These are phyloP conservation scores for Marasmius fiardii DNA, from an alignment of 1,284 basidiomycete genomes.

Conservation along the genomic window DNA sequence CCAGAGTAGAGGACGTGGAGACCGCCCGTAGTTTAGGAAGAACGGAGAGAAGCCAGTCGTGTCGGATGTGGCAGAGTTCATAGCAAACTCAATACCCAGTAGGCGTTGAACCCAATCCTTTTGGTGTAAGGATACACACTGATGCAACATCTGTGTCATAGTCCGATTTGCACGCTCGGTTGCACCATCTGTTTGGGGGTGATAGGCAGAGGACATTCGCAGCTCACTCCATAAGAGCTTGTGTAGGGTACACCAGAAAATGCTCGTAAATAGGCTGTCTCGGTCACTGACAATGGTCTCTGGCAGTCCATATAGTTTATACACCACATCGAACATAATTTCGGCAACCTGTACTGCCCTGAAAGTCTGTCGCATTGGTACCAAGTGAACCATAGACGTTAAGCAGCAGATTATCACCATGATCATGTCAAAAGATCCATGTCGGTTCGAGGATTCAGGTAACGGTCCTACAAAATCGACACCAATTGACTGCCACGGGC, in stretches of 20 bases:
- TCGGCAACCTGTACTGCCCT: conserved; percentile 19
- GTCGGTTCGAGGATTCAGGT: conserved; percentile 23
- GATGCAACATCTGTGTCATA: conserved; percentile 18
- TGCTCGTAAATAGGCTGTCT: conserved; percentile 20
- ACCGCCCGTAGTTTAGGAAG: conserved; percentile 28
- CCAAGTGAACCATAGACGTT: conserved; percentile 27
- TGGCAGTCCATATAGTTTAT: conserved; percentile 23
- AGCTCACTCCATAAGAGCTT: conserved; percentile 18
- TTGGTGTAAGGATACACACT: conserved; percentile 14
- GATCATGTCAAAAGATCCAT: conserved; percentile 26
- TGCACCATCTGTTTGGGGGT: conserved; percentile 22
- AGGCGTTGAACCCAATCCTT: conserved; percentile 17
- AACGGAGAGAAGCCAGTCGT: conserved; percentile 30
- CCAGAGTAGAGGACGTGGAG: conserved; percentile 26
- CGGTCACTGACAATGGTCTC: conserved; percentile 20
- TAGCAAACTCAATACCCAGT: conserved; percentile 21
- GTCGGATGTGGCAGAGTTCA: conserved; percentile 19
- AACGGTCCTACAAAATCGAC: conserved; percentile 37
- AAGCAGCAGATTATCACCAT: conserved; percentile 31
- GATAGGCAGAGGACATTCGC: conserved; percentile 21
- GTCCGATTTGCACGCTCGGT: conserved; percentile 21
- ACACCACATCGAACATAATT: conserved; percentile 21
- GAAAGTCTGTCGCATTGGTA: conserved; percentile 20
- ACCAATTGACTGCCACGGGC: conserved; percentile 27
- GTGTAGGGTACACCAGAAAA: conserved; percentile 22